Evolutionary conservation across 768 basidiomycete species (phyloP).

Genomic region (Kwoniella sp.): DNA sequence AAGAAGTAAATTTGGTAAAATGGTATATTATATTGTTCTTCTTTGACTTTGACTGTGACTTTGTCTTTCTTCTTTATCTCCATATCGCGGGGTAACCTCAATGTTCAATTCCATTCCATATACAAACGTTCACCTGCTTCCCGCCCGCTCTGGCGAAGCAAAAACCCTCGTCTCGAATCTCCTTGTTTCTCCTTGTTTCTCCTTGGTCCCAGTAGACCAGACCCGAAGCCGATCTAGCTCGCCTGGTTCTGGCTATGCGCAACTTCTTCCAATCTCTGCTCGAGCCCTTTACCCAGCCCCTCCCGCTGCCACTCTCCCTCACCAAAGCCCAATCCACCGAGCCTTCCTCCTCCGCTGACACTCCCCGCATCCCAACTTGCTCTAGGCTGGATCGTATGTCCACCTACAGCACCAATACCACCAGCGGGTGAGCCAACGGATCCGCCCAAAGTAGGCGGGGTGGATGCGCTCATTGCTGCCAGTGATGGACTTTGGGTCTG

Average conservation of each 20-base stretch:
- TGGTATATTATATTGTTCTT: background rate
- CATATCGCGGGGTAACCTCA: too few species aligned
- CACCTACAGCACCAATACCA: slow-evolving; percentile 1
- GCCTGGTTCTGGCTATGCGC: slow-evolving; percentile 25
- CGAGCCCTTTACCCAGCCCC: slow-evolving; percentile 77
- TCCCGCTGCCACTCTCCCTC: slow-evolving; percentile 88
- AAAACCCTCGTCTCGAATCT: too few species aligned
- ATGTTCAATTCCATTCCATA: too few species aligned
- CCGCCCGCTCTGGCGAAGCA: too few species aligned
- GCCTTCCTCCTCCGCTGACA: slow-evolving; percentile 35
- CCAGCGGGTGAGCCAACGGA: slow-evolving; percentile 1
- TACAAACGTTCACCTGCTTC: too few species aligned
- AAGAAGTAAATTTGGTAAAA: background rate
- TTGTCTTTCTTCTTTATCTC: background rate
- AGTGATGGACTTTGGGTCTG: background rate
- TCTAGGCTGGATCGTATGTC: background rate
- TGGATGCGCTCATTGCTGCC: background rate
- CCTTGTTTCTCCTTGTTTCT: too few species aligned
- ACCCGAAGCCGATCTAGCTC: background rate
- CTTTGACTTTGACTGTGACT: background rate
- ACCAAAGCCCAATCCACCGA: slow-evolving; percentile 61
- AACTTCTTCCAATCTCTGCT: slow-evolving; percentile 71
- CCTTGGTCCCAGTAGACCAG: too few species aligned
- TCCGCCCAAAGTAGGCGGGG: slow-evolving; percentile 2
- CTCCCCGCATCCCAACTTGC: slow-evolving; percentile 44